A percentile compares a stretch with the other conserved stretches of the same genome.
Evolutionary conservation across 306 rosid species (phyloP).

Genomic region (Cercis canadensis): DNA sequence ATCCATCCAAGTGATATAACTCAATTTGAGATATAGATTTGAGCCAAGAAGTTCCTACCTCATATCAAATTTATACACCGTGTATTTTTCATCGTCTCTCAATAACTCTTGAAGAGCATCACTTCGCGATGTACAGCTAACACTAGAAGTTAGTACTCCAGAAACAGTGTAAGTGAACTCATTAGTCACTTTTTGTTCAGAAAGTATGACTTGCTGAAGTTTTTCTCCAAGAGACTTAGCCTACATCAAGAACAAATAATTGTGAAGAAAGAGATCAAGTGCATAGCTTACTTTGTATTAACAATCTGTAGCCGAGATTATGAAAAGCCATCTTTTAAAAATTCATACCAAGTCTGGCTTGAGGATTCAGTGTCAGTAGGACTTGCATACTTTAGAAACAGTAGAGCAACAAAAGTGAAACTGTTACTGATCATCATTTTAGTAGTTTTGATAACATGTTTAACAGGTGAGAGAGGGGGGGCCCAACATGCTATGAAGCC

Average conservation of each 20-base stretch:
- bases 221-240: conserved; percentile 61
- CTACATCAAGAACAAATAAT: conserved; percentile 46
- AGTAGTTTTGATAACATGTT: background rate
- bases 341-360: conserved; percentile 16
- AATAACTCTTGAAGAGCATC: conserved; percentile 67
- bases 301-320: conserved; percentile 5
- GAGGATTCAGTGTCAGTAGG: conserved; percentile 13
- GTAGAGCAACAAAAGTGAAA: background rate
- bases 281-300: background rate
- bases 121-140: conserved; percentile 54
- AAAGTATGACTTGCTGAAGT: conserved; percentile 61
- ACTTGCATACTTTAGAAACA: conserved; percentile 30
- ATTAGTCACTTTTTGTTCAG: conserved; percentile 60
- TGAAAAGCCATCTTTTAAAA: conserved; percentile 8
- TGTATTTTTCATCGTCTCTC: conserved; percentile 52
- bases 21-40: conserved; percentile 8
- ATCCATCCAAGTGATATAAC: conserved; percentile 26
- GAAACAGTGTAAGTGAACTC: conserved; percentile 72
- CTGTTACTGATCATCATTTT: background rate
- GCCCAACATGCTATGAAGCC: background rate
- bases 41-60: conserved; percentile 56
- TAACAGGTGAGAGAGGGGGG: too few species aligned
- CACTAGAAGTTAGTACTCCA: conserved; percentile 73
- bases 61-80: conserved; percentile 64
- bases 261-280: conserved; percentile 12